phyloP scores from a whole-genome alignment of 768 basidiomycete genomes.

The Lactarius hatsudake region DNA sequence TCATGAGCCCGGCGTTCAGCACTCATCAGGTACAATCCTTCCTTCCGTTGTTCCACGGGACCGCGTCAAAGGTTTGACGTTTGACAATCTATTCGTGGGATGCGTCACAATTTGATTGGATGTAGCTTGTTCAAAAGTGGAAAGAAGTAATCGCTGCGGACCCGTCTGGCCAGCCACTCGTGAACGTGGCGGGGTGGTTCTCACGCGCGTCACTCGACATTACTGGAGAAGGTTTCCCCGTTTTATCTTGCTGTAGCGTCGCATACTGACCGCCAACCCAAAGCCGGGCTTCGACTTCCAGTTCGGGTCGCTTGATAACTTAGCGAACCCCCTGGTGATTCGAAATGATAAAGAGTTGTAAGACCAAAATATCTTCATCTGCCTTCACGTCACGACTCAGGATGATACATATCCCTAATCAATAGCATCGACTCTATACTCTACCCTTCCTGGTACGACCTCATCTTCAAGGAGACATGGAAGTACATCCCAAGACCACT shows the following conservation, averaged over 20 bases:
- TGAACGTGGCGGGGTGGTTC: slow-evolving; percentile 29
- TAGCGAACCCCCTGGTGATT: slow-evolving; percentile 26
- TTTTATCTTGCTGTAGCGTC: neutral
- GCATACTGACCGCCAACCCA: neutral
- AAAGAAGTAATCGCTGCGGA: slow-evolving; percentile 23
- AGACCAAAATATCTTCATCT: neutral
- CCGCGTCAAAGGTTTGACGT: slow-evolving; percentile 25
- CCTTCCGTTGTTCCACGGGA: slow-evolving; percentile 29
- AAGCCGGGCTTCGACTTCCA: slow-evolving; percentile 32
- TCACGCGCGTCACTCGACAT: slow-evolving; percentile 30
- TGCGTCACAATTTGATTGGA: neutral
- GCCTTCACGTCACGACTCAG: neutral
- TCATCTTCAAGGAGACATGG: slow-evolving; percentile 1
- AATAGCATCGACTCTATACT: slow-evolving; percentile 6
- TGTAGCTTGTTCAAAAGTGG: slow-evolving; percentile 31
- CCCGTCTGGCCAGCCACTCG: slow-evolving; percentile 6
- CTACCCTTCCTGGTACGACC: slow-evolving; percentile 9
- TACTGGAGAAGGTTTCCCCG: slow-evolving; percentile 29
- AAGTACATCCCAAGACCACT: neutral
- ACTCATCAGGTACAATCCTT: slow-evolving; percentile 29
- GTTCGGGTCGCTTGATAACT: slow-evolving; percentile 29
- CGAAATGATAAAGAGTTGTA: slow-evolving; percentile 31
- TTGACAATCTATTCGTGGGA: neutral
- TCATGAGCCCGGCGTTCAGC: slow-evolving; percentile 32
- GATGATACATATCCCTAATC: neutral